Percentiles rank a stretch among this genome's conserved stretches.
phyloP scores from a whole-genome alignment of 208 protist species.

The Leishmania lainsoni region DNA sequence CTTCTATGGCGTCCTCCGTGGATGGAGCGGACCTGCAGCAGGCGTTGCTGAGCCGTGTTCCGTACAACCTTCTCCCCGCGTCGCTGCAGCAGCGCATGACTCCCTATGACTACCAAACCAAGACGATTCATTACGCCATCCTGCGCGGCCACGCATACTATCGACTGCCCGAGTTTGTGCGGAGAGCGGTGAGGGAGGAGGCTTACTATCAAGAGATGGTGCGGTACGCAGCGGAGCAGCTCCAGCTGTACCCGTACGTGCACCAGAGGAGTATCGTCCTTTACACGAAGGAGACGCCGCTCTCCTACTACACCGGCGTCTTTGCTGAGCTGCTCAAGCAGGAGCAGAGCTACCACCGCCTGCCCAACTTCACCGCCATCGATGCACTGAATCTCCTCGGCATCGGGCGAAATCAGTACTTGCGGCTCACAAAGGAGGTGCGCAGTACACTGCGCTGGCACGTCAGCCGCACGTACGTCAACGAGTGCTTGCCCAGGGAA shows the following conservation, averaged over 20 bases:
- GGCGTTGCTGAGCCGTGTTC: conserved; percentile 49
- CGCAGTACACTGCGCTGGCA: conserved; percentile 88
- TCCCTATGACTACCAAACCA: conserved; percentile 48
- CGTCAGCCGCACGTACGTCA: conserved; percentile 62
- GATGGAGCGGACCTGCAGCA: conserved; percentile 61
- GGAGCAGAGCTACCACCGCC: conserved; percentile 91
- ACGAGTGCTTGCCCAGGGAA: conserved; percentile 61
- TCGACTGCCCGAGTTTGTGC: conserved; percentile 69
- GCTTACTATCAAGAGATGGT: conserved; percentile 82
- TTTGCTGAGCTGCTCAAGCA: conserved; percentile 73
- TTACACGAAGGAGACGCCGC: conserved; percentile 72
- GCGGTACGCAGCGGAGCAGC: conserved; percentile 36
- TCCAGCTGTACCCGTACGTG: conserved; percentile 84
- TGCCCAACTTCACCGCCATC: conserved; percentile 98
- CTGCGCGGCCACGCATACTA: conserved; percentile 65
- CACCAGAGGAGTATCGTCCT: conserved; percentile 60
- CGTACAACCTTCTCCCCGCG: conserved; percentile 57
- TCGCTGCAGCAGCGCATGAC: conserved; percentile 72
- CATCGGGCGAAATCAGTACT: conserved; percentile 97
- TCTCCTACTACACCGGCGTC: conserved; percentile 79
- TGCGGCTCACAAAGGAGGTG: conserved; percentile 96
- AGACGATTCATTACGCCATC: conserved; percentile 43
- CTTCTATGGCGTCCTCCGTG: conserved; percentile 20
- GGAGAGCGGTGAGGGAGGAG: conserved; percentile 43
- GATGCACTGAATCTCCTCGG: conserved; percentile 94